Evolutionary conservation across 768 basidiomycete genomes (phyloP), one percentile per base, ranked within the genome.

Genomic region (Pisolithus sp.): DNA sequence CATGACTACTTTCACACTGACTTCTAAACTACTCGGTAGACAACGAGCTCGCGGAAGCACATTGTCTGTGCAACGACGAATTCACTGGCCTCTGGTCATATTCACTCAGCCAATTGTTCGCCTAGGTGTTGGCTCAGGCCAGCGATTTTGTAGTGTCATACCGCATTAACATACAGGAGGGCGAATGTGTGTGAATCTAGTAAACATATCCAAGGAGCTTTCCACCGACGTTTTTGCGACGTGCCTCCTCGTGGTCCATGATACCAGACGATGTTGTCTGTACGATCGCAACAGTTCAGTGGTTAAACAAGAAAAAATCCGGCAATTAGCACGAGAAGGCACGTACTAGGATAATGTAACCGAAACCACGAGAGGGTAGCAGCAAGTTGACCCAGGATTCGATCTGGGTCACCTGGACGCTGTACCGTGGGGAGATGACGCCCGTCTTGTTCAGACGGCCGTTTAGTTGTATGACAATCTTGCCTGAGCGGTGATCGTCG

Each of bases 371-470:
- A 61, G 95, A 85, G 53, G 96, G 96, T 55, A 98, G 82, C 53
- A 99, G 74, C 76, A 92, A 79, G 80, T 93, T 93, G 78, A 98
- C 92, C 95, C 95, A 97, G 57, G 79, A 76, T 74, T 95, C 91
- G 64, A 97, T 96, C 68, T 94, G 86, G 62, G 72, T 84, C 56
- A 89, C 86, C 68, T 93, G 89, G 62, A 98, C 83, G 74, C 98
- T 97, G 82, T 91, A 98, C 50, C 96, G 89, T 41, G 95, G 94
- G n/a, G 94, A 97, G 74, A 97, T 97, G 68, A 99, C 95, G 62
- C 95, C 96, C n/a, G 86, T 88, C 78, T 99, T 99, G 82, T 99
- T 99, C 62, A 99, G 82, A 55, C 93, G 89, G 43, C 96, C 96
- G 66, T 96, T 99, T 52, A 99, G 85, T 75, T 99, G 94, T 62